A percentile compares a stretch with the other conserved stretches of the same genome.
Evolutionary conservation across 2,329 filamentous ascomycete genomes (phyloP).

Genomic region (Emmonsiellopsis sp.): DNA sequence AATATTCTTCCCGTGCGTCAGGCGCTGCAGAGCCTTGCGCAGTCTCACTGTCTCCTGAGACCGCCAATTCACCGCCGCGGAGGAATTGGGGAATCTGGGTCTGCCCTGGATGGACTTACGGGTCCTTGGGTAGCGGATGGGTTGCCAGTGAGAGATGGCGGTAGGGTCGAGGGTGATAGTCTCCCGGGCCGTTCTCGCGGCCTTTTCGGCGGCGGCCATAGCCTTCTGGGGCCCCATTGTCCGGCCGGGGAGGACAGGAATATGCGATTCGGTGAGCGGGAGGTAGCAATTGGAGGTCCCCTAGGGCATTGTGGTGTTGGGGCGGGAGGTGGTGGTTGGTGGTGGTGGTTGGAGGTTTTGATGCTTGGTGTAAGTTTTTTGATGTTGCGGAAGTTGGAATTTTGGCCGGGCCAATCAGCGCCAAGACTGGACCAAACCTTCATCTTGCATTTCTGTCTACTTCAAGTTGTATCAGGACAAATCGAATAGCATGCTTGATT

Average conservation of each 20-base stretch:
- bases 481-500: no score
- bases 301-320: neutral
- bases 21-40: constrained; percentile 36
- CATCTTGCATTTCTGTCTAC: no score
- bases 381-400: no score
- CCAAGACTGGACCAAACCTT: no score
- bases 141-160: constrained; percentile 5
- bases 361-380: no score
- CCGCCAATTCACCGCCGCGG: constrained; percentile 32
- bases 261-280: neutral
- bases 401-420: no score
- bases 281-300: neutral
- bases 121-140: constrained; percentile 10
- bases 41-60: constrained; percentile 29
- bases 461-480: no score
- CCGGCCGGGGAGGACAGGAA: no score
- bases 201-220: neutral
- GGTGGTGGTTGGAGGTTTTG: no score
- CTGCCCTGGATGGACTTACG: constrained; percentile 32
- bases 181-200: neutral
- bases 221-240: neutral
- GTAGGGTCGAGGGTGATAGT: constrained; percentile 11
- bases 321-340: neutral
- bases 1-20: constrained; percentile 49
- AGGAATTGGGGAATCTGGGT: constrained; percentile 28